A percentile compares a stretch with the other conserved stretches of the same genome.
Evolutionary conservation across 768 basidiomycete species (phyloP).

Genomic region (Macrolepiota fuliginosa): DNA sequence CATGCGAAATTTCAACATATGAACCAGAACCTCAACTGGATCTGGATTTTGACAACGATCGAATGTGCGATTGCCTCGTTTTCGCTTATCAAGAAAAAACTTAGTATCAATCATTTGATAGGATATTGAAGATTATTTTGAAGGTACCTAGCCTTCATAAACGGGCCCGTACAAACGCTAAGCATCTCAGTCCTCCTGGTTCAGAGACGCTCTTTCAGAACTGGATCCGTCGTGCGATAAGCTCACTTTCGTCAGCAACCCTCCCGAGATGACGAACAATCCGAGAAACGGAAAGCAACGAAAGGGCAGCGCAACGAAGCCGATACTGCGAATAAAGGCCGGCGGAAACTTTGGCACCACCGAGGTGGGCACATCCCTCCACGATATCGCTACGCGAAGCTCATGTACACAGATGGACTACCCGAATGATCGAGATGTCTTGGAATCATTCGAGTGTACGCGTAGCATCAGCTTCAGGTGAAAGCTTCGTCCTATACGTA

Average conservation of each 20-base stretch:
- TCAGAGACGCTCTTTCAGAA: conserved; percentile 89
- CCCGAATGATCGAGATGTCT: conserved; percentile 86
- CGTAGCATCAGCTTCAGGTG: conserved; percentile 71
- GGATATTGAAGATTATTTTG: conserved; percentile 80
- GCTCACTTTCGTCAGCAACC: conserved; percentile 79
- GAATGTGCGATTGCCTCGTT: conserved; percentile 42
- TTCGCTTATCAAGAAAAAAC: not conserved
- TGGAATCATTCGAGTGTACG: conserved; percentile 86
- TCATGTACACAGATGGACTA: conserved; percentile 83
- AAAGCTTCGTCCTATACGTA: conserved; percentile 10
- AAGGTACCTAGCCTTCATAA: conserved; percentile 46
- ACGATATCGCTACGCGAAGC: not conserved
- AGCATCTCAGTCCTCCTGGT: conserved; percentile 72
- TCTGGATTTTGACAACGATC: conserved; percentile 68
- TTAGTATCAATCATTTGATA: conserved; percentile 22
- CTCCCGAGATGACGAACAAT: conserved; percentile 34
- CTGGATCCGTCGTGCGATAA: conserved; percentile 87
- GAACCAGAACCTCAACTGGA: conserved; percentile 82
- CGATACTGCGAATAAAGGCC: conserved; percentile 78
- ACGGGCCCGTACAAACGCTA: not conserved
- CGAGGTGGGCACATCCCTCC: conserved; percentile 46
- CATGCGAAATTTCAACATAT: conserved; percentile 83
- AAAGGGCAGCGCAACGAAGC: conserved; percentile 34
- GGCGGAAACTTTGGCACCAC: conserved; percentile 82
- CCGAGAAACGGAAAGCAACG: conserved; percentile 18